Evolutionary conservation across 805 yeast species (phyloP).

Genomic region (Wickerhamomyces mucosus): DNA sequence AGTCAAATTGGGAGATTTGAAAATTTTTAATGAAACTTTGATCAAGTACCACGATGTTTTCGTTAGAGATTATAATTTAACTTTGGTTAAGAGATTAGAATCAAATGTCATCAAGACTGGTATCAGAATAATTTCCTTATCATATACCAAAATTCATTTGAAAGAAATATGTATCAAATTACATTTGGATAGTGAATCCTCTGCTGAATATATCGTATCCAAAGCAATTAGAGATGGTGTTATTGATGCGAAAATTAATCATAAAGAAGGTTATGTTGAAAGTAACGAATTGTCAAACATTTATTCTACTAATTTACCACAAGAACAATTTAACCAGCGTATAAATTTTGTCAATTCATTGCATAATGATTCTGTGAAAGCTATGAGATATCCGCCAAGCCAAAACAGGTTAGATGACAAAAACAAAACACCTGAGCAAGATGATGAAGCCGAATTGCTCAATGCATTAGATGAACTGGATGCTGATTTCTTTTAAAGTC

Average conservation of each 20-base stretch:
- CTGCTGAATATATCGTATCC: slow-evolving; percentile 94
- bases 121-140: slow-evolving; percentile 81
- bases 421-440: slow-evolving; percentile 3
- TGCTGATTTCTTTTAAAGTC: slow-evolving; percentile 17
- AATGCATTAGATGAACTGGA: slow-evolving; percentile 19
- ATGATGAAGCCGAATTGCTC: slow-evolving; percentile 17
- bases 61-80: slow-evolving; percentile 70
- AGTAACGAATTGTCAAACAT: slow-evolving; percentile 79
- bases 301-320: slow-evolving; percentile 84
- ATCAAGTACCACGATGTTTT: slow-evolving; percentile 51
- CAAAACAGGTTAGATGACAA: slow-evolving; percentile 14
- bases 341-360: slow-evolving; percentile 83
- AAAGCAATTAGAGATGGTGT: slow-evolving; percentile 97
- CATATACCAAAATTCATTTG: slow-evolving; percentile 84
- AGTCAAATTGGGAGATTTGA: slow-evolving; percentile 85
- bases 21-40: slow-evolving; percentile 65
- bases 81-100: slow-evolving; percentile 79
- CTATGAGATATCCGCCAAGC: slow-evolving; percentile 79
- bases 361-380: slow-evolving; percentile 87
- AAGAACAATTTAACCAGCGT: slow-evolving; percentile 82
- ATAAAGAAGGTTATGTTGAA: slow-evolving; percentile 85
- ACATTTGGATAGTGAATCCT: slow-evolving; percentile 87
- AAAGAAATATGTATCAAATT: slow-evolving; percentile 90
- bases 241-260: slow-evolving; percentile 89
- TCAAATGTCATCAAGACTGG: slow-evolving; percentile 98